These are phyloP conservation scores for Cordyceps javanica DNA, from an alignment of 2,329 filamentous ascomycete genomes.

Conservation along the genomic window DNA sequence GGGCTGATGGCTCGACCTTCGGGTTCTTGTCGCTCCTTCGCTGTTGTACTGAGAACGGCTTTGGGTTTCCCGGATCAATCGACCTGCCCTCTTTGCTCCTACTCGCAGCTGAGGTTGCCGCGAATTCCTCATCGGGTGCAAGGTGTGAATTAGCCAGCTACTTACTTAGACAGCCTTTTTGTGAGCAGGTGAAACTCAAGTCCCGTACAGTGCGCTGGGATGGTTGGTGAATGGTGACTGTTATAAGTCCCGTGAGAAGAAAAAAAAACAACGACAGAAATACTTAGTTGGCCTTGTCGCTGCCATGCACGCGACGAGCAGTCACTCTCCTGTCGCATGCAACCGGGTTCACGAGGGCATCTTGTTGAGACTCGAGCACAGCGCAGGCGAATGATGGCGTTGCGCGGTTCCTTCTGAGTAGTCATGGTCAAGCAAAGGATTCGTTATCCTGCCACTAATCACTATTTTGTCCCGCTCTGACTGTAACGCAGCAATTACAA, in stretches of 20 bases:
- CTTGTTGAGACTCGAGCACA: not conserved
- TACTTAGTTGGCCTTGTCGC: not conserved
- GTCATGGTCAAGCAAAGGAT: not conserved
- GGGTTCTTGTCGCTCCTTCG: not conserved
- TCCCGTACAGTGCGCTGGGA: not conserved
- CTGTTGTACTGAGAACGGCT: not conserved
- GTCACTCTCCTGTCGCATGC: not conserved
- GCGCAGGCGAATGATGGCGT: not conserved
- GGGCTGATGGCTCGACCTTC: not conserved
- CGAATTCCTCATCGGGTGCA: not conserved
- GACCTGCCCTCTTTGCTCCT: not conserved
- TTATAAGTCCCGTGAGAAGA: no score
- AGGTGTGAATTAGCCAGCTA: not conserved
- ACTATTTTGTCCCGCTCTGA: constrained; percentile 1
- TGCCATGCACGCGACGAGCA: not conserved
- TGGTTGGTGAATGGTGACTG: not conserved
- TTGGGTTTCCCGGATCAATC: not conserved
- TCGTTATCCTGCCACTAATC: not conserved
- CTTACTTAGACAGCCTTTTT: not conserved
- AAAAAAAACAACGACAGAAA: no score
- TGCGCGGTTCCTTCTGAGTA: not conserved
- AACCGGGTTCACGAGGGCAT: not conserved
- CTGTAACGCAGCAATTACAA: not conserved
- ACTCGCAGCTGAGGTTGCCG: not conserved
- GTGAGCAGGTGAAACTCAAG: no score